Evolutionary conservation across 179 eudicot species (phyloP), one percentile per base, ranked within the genome.

Genomic region (Drosera spatulata): DNA sequence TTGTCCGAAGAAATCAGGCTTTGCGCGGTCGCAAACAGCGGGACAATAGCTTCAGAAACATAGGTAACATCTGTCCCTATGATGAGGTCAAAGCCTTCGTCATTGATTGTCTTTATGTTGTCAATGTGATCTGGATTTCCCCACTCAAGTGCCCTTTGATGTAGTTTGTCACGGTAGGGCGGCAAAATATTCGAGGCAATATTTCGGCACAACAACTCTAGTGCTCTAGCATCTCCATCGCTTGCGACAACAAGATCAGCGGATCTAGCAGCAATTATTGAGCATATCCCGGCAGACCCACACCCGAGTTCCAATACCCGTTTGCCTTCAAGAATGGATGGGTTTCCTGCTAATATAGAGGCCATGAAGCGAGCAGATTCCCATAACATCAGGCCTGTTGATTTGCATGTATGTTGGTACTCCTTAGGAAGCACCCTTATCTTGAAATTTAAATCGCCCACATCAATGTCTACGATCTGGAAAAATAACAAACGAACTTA

Each of bases 21-120:
- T 62, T 67, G 66, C 10, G 95, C 90, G 38, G 99, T 89, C 41
- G 81, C 77, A 77, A 93, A 89, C 61, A 93, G 75, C 6, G 99
- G 96, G 37, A 48, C 52, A 10, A 83, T 80, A 42, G 97, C 84
- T 60, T 89, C 86, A 14, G 84, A 39, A 48, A 83, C 63, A 58
- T 93, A 93, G 22, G 97, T 86, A 41, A 93, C 95, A 55, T 93
- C 99, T 5, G 99, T 93, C 58, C 99, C 97, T n/a, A 93, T 65
- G 55, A 93, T 89, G 60, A 89, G 51, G 5, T 89, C 93, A 14
- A 86, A 93, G 38, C 99, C 94, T 54, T 12, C 12, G 12, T 46
- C 61, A 55, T 79, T 84, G 51, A 77, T 48, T 37, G 68, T 61
- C 71, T 80, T 77, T 65, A 89, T 72, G 6, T 60, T 72, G 37